phyloP scores from a whole-genome alignment of 495 filamentous ascomycete species.

The Lophiotrema nucula region DNA sequence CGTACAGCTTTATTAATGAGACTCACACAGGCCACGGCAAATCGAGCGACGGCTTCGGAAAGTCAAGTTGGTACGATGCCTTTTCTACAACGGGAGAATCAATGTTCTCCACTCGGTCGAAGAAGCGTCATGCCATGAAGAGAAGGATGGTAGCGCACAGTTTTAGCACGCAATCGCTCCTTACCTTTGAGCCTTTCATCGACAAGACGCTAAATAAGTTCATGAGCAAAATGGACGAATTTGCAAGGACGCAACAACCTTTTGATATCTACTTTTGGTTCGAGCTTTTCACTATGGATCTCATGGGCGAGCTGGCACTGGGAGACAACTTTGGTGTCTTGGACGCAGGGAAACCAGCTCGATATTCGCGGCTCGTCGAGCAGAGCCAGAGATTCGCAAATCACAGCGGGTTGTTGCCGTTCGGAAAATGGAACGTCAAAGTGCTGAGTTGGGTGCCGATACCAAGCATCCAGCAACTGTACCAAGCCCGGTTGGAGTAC shows the following conservation, averaged over 20 bases:
- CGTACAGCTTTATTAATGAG: too few relatives aligned
- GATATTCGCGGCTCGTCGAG: slow-evolving; percentile 26
- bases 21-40: slow-evolving; percentile 23
- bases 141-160: slow-evolving; percentile 24
- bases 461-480: slow-evolving; percentile 24
- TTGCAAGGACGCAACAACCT: background rate
- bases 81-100: slow-evolving; percentile 29
- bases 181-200: slow-evolving; percentile 25
- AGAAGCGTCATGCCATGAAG: slow-evolving; percentile 29
- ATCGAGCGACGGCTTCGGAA: slow-evolving; percentile 19
- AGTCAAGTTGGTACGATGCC: slow-evolving; percentile 31
- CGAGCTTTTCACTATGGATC: slow-evolving; percentile 33
- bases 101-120: slow-evolving; percentile 26
- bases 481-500: slow-evolving; percentile 22
- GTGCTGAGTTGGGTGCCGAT: slow-evolving; percentile 28
- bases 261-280: slow-evolving; percentile 33
- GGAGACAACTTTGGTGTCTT: slow-evolving; percentile 29
- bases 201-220: slow-evolving; percentile 24
- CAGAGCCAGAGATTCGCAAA: slow-evolving; percentile 26
- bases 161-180: slow-evolving; percentile 20
- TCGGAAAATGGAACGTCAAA: slow-evolving; percentile 24
- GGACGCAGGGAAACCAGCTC: slow-evolving; percentile 19
- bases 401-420: slow-evolving; percentile 25
- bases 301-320: slow-evolving; percentile 30
- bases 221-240: slow-evolving; percentile 14